Evolutionary conservation across 768 basidiomycete genomes (phyloP), one percentile per base, ranked within the genome.

Genomic region (Stropharia rugosoannulata): DNA sequence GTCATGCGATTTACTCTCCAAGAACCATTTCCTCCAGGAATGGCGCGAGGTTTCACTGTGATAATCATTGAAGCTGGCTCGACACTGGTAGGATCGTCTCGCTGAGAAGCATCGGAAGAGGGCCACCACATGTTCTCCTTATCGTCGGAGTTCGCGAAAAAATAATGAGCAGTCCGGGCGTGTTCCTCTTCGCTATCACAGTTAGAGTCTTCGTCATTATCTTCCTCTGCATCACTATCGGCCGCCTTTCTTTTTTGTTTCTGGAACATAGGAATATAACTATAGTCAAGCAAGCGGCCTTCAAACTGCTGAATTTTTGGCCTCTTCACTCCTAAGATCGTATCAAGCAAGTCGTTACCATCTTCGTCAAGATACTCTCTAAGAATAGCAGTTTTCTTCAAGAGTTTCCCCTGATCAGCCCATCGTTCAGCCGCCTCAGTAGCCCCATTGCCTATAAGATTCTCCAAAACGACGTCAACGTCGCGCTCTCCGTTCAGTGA

Each of bases 371-470:
- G 63, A 63, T 78, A 81, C 15, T 68, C 66, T 42, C 70, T 73
- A 58, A 87, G 67, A 2, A 75, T 66, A 3, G 72, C 69, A 16
- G 85, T 59, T 61, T 78, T 85, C 54, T 67, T 68, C 37, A 70
- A 62, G 49, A 78, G 60, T 49, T 73, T 78, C 1, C 75, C 77
- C 36, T 70, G 75, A 27, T 82, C 81, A 0, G 78, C 81, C 87
- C 87, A 89, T 38, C 75, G 73, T 13, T 73, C 70, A 1, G 81
- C 86, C 13, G 75, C 64, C 25, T 73, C 76, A 3, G 64, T 67
- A 0, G 76, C 76, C 1, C 78, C 80, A 42, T 79, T 75, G 3
- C 86, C 86, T 9, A 88, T 77, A n/a, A 90, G 65, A 60, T 92
- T 91, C 59, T 85, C 80, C 46, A 89, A 62, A 0, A 81, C 76